Evolutionary conservation across 257 asterid species (phyloP), one percentile per base, ranked within the genome.

Genomic region (Plantago ovata): DNA sequence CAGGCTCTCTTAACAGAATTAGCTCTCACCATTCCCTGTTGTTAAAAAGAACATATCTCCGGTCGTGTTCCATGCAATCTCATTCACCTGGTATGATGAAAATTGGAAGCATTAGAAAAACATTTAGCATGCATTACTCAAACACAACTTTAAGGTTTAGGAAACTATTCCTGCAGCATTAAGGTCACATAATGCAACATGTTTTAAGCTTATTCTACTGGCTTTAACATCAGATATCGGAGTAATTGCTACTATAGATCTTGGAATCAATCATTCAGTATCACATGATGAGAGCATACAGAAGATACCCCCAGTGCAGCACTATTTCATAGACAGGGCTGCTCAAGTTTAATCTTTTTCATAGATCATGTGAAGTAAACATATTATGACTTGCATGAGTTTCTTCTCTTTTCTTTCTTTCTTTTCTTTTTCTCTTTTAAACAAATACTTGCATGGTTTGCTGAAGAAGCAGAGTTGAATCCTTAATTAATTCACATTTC

Each of bases 11-110:
- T 56, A 20, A 18, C 13, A 19, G 61, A 0, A 10, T 21, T 38
- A 39, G 24, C 48, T 56, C 92, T 79, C 67, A 93, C 98, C 98
- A 75, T 86, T 86, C 62, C 97, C 98, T 4, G 98, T 93, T 49
- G 98, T 93, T 70, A 93, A 77, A 74, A 89, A 93, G 87, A 81
- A 93, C 83, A 72, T 69, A 67, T 89, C 95, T 53, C 97, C 98
- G 18, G 87, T 69, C 74, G 72, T 64, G 64, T 78, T 79, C 85
- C 89, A 81, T 0, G 85, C 89, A 58, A 81, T 79, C 77, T 93
- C 98, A 73, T 93, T 93, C 60, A 93, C 98, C 98, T 93, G 83
- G 65, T 45, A 56, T 40, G 56, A 64, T 23, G 44, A 63, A 56
- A 19, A 53, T 4, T 45, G 59, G 32, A 62, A 67, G 32, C 33